A percentile compares a stretch with the other conserved stretches of the same genome.
These are phyloP conservation scores for Gossypium sturtianum DNA, from an alignment of 345 rosid genomes.

Conservation along the genomic window DNA sequence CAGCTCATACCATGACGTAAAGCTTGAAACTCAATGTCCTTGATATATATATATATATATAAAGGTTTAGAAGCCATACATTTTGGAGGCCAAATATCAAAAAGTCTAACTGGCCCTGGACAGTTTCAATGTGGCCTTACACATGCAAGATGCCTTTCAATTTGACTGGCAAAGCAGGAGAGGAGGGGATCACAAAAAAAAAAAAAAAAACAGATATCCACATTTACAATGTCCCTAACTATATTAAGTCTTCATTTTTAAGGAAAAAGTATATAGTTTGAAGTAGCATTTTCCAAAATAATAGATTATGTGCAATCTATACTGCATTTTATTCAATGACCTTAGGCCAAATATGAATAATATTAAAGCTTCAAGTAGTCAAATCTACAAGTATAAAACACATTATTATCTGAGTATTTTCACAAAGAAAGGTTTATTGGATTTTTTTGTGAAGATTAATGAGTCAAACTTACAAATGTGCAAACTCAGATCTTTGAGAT, in stretches of 20 bases:
- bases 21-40: background rate
- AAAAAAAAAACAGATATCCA: background rate
- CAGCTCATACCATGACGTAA: background rate
- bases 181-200: background rate
- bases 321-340: background rate
- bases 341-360: background rate
- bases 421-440: background rate
- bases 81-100: background rate
- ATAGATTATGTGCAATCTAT: background rate
- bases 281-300: background rate
- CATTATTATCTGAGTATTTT: background rate
- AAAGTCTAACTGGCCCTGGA: background rate
- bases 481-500: background rate
- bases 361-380: background rate
- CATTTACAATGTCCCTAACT: background rate
- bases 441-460: background rate
- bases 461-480: background rate
- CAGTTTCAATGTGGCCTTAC: background rate
- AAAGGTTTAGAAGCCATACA: background rate
- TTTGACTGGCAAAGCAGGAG: background rate
- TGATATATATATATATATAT: background rate
- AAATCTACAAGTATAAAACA: background rate
- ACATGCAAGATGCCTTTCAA: background rate
- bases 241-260: background rate
- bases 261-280: background rate